Evolutionary conservation across 306 rosid species (phyloP), one percentile per base, ranked within the genome.

Genomic region (Calophaca sinica): DNA sequence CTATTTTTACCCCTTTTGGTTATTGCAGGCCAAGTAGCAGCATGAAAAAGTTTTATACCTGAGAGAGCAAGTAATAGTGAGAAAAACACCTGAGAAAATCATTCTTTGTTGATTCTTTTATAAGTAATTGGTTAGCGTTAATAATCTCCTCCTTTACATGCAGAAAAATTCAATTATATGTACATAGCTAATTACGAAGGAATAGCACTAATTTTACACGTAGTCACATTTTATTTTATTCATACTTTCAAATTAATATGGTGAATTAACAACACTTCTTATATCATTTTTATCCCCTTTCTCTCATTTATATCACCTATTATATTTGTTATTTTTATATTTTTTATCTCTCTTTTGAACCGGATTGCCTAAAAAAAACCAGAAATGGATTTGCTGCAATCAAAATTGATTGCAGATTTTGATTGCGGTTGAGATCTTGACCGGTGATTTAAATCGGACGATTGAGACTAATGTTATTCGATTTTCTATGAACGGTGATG

Each of bases 1-100:
- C 14, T 15, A 8, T 35, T 78, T 36, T 65, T 78, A 49, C 70
- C 76, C 55, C 44, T 74, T 76, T 74, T 65, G 57, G 80, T 59
- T 39, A 72, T 80, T 66, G 42, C 70, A 59, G 36, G 36, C 12
- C 68, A 57, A 29, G 13, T 51, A 52, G 68, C 14, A 66, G 29
- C 51, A 36, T 41, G 77, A 57, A 78, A 63, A 74, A n/a, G 76
- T 13, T 39, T 3, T 12, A 41, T 33, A 59, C 12, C 76, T n/a
- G 6, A 32, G 4, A 32, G 6, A 38, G 60, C 58, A 58, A 74
- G 60, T 29, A 31, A 58, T 60, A 49, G 50, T 28, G 42, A 62
- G 33, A 50, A 46, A 68, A 46, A 61, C 49, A 67, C 32, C 63
- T 44, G 58, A 50, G 5, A 14, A 73, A 73, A 50, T 72, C 35